Conservation (phyloP, 2,329 filamentous ascomycete species). For the Diaporthe nobilis region DNA sequence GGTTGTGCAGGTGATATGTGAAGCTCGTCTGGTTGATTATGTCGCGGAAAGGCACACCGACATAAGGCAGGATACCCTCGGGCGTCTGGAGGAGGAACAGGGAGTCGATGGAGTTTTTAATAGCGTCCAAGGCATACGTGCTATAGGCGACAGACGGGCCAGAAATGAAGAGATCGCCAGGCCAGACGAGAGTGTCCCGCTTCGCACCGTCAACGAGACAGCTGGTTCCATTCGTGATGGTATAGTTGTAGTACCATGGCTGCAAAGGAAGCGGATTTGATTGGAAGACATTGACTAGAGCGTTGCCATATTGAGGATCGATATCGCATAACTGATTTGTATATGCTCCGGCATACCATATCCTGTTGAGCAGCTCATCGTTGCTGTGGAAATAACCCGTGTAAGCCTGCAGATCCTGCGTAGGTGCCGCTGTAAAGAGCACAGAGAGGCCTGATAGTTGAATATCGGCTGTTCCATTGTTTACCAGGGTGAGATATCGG, state of each 20-base stretch:
- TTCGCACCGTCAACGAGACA: conserved; percentile 68
- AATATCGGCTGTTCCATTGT: conserved; percentile 47
- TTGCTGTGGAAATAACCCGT: conserved; percentile 67
- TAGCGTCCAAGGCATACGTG: conserved; percentile 65
- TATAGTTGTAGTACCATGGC: conserved; percentile 50
- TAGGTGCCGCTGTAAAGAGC: conserved; percentile 57
- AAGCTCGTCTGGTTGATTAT: conserved; percentile 52
- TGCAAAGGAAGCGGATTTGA: conserved; percentile 20
- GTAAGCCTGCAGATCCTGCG: conserved; percentile 63
- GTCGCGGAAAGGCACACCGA: conserved; percentile 58
- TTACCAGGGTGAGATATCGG: conserved; percentile 55
- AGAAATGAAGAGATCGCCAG: conserved; percentile 72
- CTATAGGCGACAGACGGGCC: conserved; percentile 68
- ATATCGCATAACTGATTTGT: conserved; percentile 60
- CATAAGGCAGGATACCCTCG: conserved; percentile 59
- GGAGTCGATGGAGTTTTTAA: conserved; percentile 64
- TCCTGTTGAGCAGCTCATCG: conserved; percentile 65
- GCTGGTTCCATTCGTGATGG: conserved; percentile 50
- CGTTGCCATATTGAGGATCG: conserved; percentile 52
- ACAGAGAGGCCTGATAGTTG: conserved; percentile 54
- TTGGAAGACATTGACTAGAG: conserved; percentile 51
- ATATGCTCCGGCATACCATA: conserved; percentile 70
- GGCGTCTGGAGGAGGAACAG: conserved; percentile 61
- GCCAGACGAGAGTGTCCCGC: conserved; percentile 72
- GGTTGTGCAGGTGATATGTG: conserved; percentile 71